Base-by-base conservation (phyloP, 495 filamentous ascomycete genomes). In the Haplographium delicatum region DNA sequence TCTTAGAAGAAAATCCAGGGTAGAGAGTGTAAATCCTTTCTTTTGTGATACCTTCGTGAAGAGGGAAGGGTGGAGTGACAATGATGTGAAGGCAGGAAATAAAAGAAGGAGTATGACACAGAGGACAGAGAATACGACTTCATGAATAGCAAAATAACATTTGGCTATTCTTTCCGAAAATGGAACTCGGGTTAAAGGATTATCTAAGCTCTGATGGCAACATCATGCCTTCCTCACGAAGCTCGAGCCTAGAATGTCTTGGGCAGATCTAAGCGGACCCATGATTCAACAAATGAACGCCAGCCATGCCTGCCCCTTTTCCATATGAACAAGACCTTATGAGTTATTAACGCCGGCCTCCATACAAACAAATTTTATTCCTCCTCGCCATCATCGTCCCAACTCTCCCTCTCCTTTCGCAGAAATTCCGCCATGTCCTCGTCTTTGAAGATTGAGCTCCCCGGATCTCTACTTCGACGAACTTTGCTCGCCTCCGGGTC, bases 311-410 rank as follows among this genome's bases (percentile, higher is more conserved):
- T 15, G n/a, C n/a, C 4, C 7, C n/a, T n/a, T 27, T 24, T 5
- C 38, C 38, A 41, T 16, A 13, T 43, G 13, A 25, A 5, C 10
- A 43, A 16, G 24, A 2, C 40, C 15, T 43, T 25, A 18, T 11
- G 3, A 43, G 5, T 8, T 43, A n/a, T n/a, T n/a, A n/a, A n/a
- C n/a, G n/a, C n/a, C n/a, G n/a, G n/a, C n/a, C n/a, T n/a, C n/a
- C n/a, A n/a, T n/a, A n/a, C n/a, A n/a, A n/a, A n/a, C n/a, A n/a
- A n/a, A n/a, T n/a, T 42, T 27, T 68, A 70, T 27, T 75, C 72
- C 48, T 80, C 76, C 47, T 85, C 84, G 47, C 74, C 75, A 54
- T 81, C 86, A 47, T 88, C 88, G 46, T 86, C 84, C 82, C 85
- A 89, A 11, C 71, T 72, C 60, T 91, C 86, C 57, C 79, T 70